A percentile compares a stretch with the other conserved stretches of the same genome.
phyloP scores from a whole-genome alignment of 768 basidiomycete species.

The Auricularia heimuer region DNA sequence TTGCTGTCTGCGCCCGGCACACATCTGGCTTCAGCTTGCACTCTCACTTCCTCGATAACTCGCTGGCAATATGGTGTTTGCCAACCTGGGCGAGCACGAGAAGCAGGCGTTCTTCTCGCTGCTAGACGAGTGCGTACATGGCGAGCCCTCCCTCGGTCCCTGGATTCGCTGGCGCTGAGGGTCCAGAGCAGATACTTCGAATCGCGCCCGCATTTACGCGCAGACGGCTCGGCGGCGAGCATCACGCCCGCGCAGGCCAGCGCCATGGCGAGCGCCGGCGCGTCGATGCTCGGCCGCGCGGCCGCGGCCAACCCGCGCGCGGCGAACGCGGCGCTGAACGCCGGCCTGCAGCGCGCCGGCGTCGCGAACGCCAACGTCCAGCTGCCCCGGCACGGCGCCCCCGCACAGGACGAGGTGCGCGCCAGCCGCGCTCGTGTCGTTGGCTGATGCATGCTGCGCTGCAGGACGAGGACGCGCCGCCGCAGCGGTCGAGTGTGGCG shows the following conservation, averaged over 20 bases:
- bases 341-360: slow-evolving; percentile 29
- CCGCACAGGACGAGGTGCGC: neutral
- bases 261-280: slow-evolving; percentile 19
- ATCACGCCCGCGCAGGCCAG: slow-evolving; percentile 4
- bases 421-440: neutral
- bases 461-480: slow-evolving; percentile 1
- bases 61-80: slow-evolving; percentile 49
- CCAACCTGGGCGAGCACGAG: slow-evolving; percentile 54
- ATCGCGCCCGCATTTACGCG: slow-evolving; percentile 57
- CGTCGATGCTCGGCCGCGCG: slow-evolving; percentile 37
- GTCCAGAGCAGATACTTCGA: slow-evolving; percentile 50
- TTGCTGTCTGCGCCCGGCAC: too few relatives aligned
- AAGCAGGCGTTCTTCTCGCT: slow-evolving; percentile 76
- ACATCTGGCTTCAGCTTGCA: too few relatives aligned
- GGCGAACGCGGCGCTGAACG: slow-evolving; percentile 31
- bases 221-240: slow-evolving; percentile 14
- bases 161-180: neutral
- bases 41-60: neutral
- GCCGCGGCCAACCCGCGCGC: slow-evolving; percentile 34
- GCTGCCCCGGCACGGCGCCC: slow-evolving; percentile 19
- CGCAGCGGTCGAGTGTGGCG: neutral
- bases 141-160: neutral
- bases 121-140: slow-evolving; percentile 55
- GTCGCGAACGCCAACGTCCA: slow-evolving; percentile 27
- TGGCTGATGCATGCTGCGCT: neutral